Evolutionary conservation across 495 filamentous ascomycete genomes (phyloP).

Genomic region (Cairneyella variabilis): DNA sequence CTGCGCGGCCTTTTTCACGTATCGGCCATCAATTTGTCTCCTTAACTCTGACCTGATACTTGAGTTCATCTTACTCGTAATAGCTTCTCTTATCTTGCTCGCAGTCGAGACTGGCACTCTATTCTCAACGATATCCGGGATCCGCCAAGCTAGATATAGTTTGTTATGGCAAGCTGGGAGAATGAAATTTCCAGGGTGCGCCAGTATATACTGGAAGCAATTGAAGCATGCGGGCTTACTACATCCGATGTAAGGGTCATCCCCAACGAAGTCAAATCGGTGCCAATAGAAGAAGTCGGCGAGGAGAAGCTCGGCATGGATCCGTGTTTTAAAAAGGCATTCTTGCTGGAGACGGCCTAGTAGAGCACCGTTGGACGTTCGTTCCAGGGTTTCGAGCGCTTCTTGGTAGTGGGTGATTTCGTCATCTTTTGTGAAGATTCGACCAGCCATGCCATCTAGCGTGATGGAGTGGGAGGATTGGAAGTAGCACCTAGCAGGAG

Average conservation of each 20-base stretch:
- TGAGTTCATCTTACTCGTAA: background rate
- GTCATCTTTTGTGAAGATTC: background rate
- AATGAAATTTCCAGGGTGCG: conserved; percentile 13
- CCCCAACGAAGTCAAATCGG: conserved; percentile 1
- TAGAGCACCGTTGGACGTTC: background rate
- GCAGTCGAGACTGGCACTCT: background rate
- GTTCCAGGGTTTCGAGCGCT: background rate
- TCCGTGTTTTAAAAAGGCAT: background rate
- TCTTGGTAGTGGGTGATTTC: background rate
- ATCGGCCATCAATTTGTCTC: conserved; percentile 1
- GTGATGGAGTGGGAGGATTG: background rate
- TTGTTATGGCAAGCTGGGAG: conserved; percentile 6
- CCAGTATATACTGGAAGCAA: conserved; percentile 12
- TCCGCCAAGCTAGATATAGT: conserved; percentile 4
- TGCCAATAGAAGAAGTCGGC: conserved; percentile 3
- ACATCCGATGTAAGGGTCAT: conserved; percentile 6
- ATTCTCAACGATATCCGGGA: conserved; percentile 5
- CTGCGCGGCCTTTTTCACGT: background rate
- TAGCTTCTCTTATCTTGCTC: background rate
- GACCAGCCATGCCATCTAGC: background rate
- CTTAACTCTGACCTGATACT: background rate
- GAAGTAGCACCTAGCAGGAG: background rate
- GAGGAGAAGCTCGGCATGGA: conserved; percentile 9
- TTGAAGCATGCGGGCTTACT: conserved; percentile 16
- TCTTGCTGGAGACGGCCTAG: background rate